phyloP scores from a whole-genome alignment of 169 alveolate species.

The Cryptosporidium xiaoi region DNA sequence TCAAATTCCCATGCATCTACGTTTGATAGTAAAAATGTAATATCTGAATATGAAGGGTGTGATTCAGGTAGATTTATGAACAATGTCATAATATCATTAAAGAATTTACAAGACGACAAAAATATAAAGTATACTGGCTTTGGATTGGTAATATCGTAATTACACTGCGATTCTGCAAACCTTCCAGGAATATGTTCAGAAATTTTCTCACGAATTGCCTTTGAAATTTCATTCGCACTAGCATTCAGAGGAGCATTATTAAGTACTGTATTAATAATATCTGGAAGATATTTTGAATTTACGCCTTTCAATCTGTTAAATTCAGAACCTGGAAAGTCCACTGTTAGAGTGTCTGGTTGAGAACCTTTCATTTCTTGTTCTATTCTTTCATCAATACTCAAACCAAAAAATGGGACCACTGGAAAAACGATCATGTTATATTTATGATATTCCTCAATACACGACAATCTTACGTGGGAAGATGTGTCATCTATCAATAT shows the following conservation, averaged over 20 bases:
- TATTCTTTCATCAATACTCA: constrained; percentile 31
- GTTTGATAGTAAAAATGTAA: constrained; percentile 2
- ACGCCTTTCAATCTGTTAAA: constrained; percentile 1
- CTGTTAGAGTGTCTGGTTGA: not conserved
- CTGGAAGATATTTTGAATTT: constrained; percentile 29
- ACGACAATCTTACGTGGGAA: constrained; percentile 24
- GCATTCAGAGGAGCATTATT: constrained; percentile 38
- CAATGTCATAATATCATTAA: constrained; percentile 11
- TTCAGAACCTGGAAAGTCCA: constrained; percentile 4
- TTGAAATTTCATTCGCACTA: constrained; percentile 32
- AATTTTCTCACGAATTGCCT: constrained; percentile 13
- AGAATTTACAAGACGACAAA: constrained; percentile 53
- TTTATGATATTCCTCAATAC: constrained; percentile 45
- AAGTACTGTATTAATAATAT: constrained; percentile 12
- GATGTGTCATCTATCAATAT: constrained; percentile 49
- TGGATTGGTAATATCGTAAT: constrained; percentile 32
- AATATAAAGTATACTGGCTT: constrained; percentile 28
- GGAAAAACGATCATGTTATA: constrained; percentile 39
- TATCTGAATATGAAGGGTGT: constrained; percentile 33
- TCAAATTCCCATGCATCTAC: constrained; percentile 57
- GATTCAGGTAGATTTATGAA: constrained; percentile 36
- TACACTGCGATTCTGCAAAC: constrained; percentile 49
- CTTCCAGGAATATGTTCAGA: constrained; percentile 26
- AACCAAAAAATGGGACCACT: constrained; percentile 31
- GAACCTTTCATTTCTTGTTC: constrained; percentile 19